Evolutionary conservation across 129 eudicot species (phyloP).

Genomic region (Helichrysum umbraculigerum): DNA sequence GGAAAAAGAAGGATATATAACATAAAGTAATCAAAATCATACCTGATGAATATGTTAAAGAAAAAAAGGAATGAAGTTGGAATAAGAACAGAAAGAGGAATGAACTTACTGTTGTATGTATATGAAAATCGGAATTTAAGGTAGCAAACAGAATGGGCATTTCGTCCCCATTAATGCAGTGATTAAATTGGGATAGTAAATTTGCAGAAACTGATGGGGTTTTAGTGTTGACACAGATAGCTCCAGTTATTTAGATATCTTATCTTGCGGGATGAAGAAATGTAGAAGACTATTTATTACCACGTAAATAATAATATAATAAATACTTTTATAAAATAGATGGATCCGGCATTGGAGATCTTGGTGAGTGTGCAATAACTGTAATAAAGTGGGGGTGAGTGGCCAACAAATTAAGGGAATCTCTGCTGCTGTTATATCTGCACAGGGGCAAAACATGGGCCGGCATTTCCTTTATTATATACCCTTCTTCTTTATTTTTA

Average conservation of each 20-base stretch:
- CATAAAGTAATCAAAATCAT: not conserved
- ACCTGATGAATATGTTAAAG: not conserved
- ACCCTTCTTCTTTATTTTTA: too few species aligned
- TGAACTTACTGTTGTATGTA: not conserved
- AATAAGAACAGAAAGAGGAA: not conserved
- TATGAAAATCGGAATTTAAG: slow-evolving; percentile 8
- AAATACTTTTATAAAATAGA: not conserved
- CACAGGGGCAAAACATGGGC: slow-evolving; percentile 6
- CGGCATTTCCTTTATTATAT: not conserved
- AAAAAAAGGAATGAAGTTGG: too few species aligned
- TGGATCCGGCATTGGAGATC: slow-evolving; percentile 29
- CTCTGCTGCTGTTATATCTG: not conserved
- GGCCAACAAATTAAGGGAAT: slow-evolving; percentile 12
- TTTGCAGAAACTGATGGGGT: not conserved
- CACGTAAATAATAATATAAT: too few species aligned
- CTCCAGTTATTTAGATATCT: not conserved
- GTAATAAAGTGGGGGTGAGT: slow-evolving; percentile 4
- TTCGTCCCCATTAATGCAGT: slow-evolving; percentile 13
- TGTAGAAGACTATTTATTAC: not conserved
- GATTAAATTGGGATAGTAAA: not conserved
- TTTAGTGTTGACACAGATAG: too few species aligned
- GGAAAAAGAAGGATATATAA: too few species aligned
- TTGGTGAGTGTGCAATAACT: slow-evolving; percentile 12
- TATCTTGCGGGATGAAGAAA: not conserved
- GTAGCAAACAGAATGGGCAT: not conserved